These are phyloP conservation scores for Penicillium bovifimosum DNA, from an alignment of 495 filamentous ascomycete genomes.

Conservation along the genomic window DNA sequence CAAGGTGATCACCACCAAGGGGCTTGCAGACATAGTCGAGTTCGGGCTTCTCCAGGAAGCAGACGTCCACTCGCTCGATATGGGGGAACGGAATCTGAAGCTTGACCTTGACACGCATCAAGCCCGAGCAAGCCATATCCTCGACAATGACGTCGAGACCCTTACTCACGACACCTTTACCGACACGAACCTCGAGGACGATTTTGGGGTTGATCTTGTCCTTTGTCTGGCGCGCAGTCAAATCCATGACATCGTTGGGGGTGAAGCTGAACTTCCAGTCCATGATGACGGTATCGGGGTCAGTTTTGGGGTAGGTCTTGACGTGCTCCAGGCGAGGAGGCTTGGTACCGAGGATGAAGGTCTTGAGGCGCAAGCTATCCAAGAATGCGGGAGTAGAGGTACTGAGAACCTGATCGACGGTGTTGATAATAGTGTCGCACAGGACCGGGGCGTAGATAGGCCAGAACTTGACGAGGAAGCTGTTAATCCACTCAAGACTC, in stretches of 20 bases:
- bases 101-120: slow-evolving; percentile 97
- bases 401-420: slow-evolving; percentile 92
- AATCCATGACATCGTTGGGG: slow-evolving; percentile 84
- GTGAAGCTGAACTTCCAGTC: slow-evolving; percentile 99
- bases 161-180: slow-evolving; percentile 92
- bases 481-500: slow-evolving; percentile 98
- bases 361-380: slow-evolving; percentile 86
- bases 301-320: slow-evolving; percentile 93
- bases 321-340: slow-evolving; percentile 94
- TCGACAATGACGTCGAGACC: slow-evolving; percentile 97
- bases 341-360: slow-evolving; percentile 88
- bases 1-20: slow-evolving; percentile 87
- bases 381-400: slow-evolving; percentile 86
- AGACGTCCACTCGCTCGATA: slow-evolving; percentile 86
- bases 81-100: slow-evolving; percentile 94
- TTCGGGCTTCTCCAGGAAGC: slow-evolving; percentile 67
- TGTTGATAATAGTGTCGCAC: slow-evolving; percentile 82
- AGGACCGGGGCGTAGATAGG: slow-evolving; percentile 95
- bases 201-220: slow-evolving; percentile 97
- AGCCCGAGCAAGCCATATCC: slow-evolving; percentile 88
- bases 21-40: slow-evolving; percentile 98
- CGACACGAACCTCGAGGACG: slow-evolving; percentile 85
- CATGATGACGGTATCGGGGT: slow-evolving; percentile 95
- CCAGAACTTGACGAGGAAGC: slow-evolving; percentile 98
- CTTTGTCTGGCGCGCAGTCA: slow-evolving; percentile 84